A percentile compares a stretch with the other conserved stretches of the same genome.
phyloP scores from a whole-genome alignment of 129 eudicot genomes.

The Escallonia herrerae region DNA sequence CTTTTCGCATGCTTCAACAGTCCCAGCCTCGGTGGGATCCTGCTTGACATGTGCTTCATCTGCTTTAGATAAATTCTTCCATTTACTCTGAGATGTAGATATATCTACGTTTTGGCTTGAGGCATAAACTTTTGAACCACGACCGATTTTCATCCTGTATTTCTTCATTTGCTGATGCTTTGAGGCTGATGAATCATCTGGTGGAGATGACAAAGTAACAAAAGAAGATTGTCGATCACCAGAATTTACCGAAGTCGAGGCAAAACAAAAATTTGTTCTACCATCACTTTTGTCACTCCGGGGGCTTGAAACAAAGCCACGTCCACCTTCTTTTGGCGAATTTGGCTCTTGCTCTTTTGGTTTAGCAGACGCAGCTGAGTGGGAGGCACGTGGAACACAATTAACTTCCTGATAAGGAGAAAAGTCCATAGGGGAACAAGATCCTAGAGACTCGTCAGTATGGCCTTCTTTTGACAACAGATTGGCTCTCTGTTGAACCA shows the following conservation, averaged over 20 bases:
- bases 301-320: neutral
- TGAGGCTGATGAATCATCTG: constrained; percentile 31
- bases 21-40: constrained; percentile 26
- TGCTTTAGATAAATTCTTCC: neutral
- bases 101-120: constrained; percentile 12
- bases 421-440: constrained; percentile 91
- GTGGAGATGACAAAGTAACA: constrained; percentile 28
- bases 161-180: constrained; percentile 53
- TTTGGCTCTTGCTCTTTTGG: neutral
- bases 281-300: constrained; percentile 15
- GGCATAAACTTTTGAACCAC: constrained; percentile 18
- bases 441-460: constrained; percentile 48
- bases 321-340: constrained; percentile 6
- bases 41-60: constrained; percentile 20
- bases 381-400: constrained; percentile 21
- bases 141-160: constrained; percentile 50
- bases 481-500: neutral
- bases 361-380: constrained; percentile 28
- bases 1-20: constrained; percentile 57
- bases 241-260: constrained; percentile 4
- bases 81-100: constrained; percentile 18
- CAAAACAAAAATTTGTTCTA: constrained; percentile 7
- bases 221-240: constrained; percentile 17
- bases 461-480: constrained; percentile 21
- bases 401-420: constrained; percentile 61